Conservation (phyloP, 306 rosid species). For the Lathyrus aphaca region DNA sequence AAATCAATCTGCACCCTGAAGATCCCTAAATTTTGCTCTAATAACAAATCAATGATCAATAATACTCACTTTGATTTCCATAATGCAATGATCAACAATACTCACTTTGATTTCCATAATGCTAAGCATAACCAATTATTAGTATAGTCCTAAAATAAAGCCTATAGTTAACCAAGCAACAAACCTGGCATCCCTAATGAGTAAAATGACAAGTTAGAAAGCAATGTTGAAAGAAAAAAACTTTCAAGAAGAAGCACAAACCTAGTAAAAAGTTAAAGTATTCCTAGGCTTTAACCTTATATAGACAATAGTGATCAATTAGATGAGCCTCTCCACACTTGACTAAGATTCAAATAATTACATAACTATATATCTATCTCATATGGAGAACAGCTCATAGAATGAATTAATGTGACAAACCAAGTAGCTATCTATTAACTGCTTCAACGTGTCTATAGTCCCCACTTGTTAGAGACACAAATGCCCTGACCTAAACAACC, state of each 20-base stretch:
- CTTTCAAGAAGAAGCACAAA: neutral
- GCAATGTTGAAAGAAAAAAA: neutral
- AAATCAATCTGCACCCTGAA: too few species aligned
- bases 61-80: too few species aligned
- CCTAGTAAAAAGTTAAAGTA: neutral
- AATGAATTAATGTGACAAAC: conserved; percentile 34
- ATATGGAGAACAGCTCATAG: conserved; percentile 36
- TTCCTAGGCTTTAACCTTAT: neutral
- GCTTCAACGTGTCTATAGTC: conserved; percentile 29
- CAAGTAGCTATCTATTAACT: conserved; percentile 5
- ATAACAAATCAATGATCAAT: too few species aligned
- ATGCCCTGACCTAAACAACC: conserved; percentile 37
- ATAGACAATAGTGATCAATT: neutral
- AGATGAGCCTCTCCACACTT: neutral
- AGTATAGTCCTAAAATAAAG: too few species aligned
- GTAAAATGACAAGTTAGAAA: neutral
- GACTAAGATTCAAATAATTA: neutral
- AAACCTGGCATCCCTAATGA: neutral
- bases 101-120: too few species aligned
- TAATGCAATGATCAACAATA: too few species aligned
- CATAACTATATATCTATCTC: conserved; percentile 6
- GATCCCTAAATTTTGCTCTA: too few species aligned
- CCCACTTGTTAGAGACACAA: conserved; percentile 42
- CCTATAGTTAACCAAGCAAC: neutral
- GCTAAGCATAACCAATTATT: too few species aligned